Percentiles rank a stretch among this genome's conserved stretches.
Evolutionary conservation across 2,329 filamentous ascomycete genomes (phyloP).

Genomic region (Aspergillus eucalypticola): DNA sequence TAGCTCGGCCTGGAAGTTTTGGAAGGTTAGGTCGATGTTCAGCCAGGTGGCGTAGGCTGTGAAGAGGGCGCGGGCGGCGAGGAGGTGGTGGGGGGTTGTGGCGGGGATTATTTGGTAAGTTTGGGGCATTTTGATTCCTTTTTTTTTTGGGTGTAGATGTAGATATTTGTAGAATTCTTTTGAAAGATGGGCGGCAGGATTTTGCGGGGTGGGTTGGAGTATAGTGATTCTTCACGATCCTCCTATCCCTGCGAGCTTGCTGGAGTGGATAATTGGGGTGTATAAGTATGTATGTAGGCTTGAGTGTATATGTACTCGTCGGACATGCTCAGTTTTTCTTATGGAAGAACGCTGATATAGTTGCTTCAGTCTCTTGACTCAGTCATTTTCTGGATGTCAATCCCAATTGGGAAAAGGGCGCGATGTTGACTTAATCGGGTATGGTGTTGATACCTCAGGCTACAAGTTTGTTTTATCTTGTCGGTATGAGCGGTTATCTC

Average conservation of each 20-base stretch:
- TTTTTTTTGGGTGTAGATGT: neutral
- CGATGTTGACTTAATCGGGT: neutral
- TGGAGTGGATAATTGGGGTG: too few species aligned
- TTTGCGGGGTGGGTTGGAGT: too few species aligned
- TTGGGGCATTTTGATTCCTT: neutral
- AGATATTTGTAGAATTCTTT: too few species aligned
- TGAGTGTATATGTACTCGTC: too few species aligned
- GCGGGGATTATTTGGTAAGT: constrained; percentile 39
- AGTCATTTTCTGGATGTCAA: neutral
- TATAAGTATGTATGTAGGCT: too few species aligned
- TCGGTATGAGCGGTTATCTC: neutral
- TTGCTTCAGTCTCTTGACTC: too few species aligned
- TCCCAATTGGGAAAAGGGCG: neutral
- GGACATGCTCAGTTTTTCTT: too few species aligned
- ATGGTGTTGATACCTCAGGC: neutral
- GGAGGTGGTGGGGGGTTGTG: constrained; percentile 44
- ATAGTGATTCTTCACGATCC: too few species aligned
- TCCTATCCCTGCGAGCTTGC: too few species aligned
- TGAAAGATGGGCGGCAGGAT: too few species aligned
- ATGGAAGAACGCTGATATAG: too few species aligned
- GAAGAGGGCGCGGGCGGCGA: constrained; percentile 46
- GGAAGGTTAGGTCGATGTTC: constrained; percentile 58
- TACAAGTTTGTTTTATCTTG: neutral
- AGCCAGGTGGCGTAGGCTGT: constrained; percentile 48
- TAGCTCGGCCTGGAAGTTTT: constrained; percentile 57